These are phyloP conservation scores for Nicotiana tomentosiformis DNA, from an alignment of 257 asterid species.

Conservation along the genomic window DNA sequence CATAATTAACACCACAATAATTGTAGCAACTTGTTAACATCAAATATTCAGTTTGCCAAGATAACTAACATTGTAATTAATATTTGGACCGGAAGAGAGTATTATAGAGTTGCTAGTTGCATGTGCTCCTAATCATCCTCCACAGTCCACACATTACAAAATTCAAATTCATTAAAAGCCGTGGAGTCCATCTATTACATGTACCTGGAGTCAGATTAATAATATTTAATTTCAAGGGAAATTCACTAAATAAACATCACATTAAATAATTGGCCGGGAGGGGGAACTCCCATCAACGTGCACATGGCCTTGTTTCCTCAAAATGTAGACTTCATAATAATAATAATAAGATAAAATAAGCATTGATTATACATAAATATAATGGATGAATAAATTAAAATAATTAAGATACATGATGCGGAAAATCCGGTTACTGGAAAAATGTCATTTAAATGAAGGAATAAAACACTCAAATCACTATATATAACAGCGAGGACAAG, in stretches of 20 bases:
- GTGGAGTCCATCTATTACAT: neutral
- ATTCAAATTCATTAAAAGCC: neutral
- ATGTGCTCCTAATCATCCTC: neutral
- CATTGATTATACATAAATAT: neutral
- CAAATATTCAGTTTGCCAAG: too few species aligned
- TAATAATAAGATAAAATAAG: neutral
- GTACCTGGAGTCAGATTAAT: neutral
- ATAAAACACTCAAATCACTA: slow-evolving; percentile 28
- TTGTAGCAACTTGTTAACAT: too few species aligned
- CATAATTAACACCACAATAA: too few species aligned
- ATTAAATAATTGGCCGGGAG: slow-evolving; percentile 5
- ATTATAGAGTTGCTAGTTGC: too few species aligned
- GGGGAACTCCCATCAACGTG: slow-evolving; percentile 43
- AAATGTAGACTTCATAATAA: slow-evolving; percentile 14
- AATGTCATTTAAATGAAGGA: slow-evolving; percentile 8
- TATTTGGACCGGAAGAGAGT: too few species aligned
- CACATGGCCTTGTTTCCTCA: slow-evolving; percentile 72
- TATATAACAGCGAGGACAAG: slow-evolving; percentile 37
- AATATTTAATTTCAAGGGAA: neutral
- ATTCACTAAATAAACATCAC: neutral
- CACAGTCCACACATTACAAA: neutral
- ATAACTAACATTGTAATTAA: too few species aligned
- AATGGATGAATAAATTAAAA: neutral
- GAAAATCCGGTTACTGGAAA: slow-evolving; percentile 23
- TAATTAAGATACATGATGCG: slow-evolving; percentile 28